Percentiles rank a stretch among this genome's conserved stretches.
Conservation (phyloP, 139 green algal species). For the Chlamydomonas schloesseri region DNA sequence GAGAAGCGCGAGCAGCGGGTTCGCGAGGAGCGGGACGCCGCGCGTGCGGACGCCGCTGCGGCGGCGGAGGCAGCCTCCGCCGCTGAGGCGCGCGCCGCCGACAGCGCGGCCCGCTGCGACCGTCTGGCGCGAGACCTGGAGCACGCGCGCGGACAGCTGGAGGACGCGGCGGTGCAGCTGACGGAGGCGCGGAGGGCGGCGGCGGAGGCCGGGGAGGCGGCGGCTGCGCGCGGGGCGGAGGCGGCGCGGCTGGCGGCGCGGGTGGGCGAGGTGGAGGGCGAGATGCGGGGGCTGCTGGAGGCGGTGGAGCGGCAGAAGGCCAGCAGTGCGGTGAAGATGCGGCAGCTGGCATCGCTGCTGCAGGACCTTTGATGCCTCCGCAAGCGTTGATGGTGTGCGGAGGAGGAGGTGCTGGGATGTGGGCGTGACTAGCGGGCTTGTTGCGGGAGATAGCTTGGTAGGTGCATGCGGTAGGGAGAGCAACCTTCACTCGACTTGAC, state of each 20-base stretch:
- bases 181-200: conserved; percentile 46
- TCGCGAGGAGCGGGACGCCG: conserved; percentile 62
- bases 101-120: not conserved
- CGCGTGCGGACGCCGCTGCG: conserved; percentile 20
- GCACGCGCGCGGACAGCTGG: conserved; percentile 2
- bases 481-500: no score
- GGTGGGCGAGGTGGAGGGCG: conserved; percentile 71
- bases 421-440: no score
- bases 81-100: conserved; percentile 33
- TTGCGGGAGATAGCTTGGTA: no score
- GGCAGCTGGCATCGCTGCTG: conserved; percentile 54
- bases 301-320: conserved; percentile 74
- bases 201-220: conserved; percentile 47
- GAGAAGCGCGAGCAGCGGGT: conserved; percentile 64
- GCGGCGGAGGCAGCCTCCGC: not conserved
- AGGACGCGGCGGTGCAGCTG: conserved; percentile 26
- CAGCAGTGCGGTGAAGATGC: conserved; percentile 71
- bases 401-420: no score
- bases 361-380: conserved; percentile 60
- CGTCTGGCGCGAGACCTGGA: conserved; percentile 7
- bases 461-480: no score
- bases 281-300: conserved; percentile 75
- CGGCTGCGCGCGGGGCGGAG: conserved; percentile 46
- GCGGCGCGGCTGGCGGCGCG: conserved; percentile 38
- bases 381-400: no score